A percentile compares a stretch with the other conserved stretches of the same genome.
Evolutionary conservation across 164 flowering plant species (phyloP).

Genomic region (Vitis riparia): DNA sequence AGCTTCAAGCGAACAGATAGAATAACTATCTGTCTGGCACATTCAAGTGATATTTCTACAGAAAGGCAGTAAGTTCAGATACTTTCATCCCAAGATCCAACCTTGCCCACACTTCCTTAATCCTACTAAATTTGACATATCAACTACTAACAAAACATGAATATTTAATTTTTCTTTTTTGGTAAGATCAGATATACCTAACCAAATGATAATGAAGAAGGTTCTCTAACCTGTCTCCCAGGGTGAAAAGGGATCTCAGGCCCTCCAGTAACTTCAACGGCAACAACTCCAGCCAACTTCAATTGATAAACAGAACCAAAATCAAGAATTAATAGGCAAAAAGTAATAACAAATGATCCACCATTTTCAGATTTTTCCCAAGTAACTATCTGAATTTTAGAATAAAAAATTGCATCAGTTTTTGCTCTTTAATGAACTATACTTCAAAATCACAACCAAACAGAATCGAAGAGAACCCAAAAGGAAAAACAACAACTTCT

Average conservation of each 20-base stretch:
- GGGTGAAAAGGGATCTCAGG: constrained; percentile 94
- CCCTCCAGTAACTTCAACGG: constrained; percentile 86
- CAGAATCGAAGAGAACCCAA: background rate
- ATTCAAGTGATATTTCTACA: too few species aligned
- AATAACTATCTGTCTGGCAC: too few species aligned
- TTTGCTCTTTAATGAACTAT: too few species aligned
- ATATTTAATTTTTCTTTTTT: background rate
- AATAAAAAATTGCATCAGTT: too few species aligned
- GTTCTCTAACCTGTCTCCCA: constrained; percentile 61
- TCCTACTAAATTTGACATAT: too few species aligned
- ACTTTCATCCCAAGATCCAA: too few species aligned
- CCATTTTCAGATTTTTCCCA: too few species aligned
- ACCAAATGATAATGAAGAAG: background rate
- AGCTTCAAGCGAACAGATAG: too few species aligned
- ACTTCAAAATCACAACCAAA: background rate
- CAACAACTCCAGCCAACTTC: constrained; percentile 91
- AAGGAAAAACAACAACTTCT: background rate
- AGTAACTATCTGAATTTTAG: too few species aligned
- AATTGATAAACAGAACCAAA: background rate
- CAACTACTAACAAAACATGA: too few species aligned
- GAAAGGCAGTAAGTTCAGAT: too few species aligned
- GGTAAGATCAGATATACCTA: background rate
- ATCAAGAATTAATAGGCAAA: background rate
- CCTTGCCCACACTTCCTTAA: too few species aligned
- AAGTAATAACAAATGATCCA: background rate